phyloP scores from a whole-genome alignment of 2,329 filamentous ascomycete genomes.

The Penicillium italicum region DNA sequence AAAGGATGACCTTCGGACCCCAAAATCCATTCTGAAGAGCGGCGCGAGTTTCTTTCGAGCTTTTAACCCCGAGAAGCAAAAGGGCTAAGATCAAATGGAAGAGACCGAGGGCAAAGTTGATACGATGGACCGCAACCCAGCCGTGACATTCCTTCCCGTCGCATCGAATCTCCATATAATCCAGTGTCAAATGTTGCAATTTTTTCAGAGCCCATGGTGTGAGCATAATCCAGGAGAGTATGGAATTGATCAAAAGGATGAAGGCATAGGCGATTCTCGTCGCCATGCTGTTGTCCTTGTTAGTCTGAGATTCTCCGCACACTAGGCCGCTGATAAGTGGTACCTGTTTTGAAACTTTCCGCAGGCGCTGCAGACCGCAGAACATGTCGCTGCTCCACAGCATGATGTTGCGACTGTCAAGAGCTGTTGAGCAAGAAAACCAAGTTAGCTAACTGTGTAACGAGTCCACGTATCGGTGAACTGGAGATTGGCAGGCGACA shows the following conservation, averaged over 20 bases:
- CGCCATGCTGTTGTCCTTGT: slow-evolving; percentile 65
- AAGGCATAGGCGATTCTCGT: slow-evolving; percentile 96
- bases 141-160: slow-evolving; percentile 87
- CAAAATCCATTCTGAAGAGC: slow-evolving; percentile 96
- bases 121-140: slow-evolving; percentile 93
- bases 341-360: slow-evolving; percentile 96
- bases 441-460: slow-evolving; percentile 13
- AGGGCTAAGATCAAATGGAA: slow-evolving; percentile 87
- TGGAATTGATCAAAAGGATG: slow-evolving; percentile 92
- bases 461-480: not conserved
- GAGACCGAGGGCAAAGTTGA: slow-evolving; percentile 94
- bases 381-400: slow-evolving; percentile 94
- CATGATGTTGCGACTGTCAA: slow-evolving; percentile 80
- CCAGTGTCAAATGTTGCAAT: slow-evolving; percentile 82
- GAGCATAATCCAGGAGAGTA: slow-evolving; percentile 98
- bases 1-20: slow-evolving; percentile 91
- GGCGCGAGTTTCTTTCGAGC: slow-evolving; percentile 81
- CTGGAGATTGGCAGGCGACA: slow-evolving; percentile 3
- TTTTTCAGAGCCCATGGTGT: slow-evolving; percentile 98
- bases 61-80: slow-evolving; percentile 79
- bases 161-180: slow-evolving; percentile 95
- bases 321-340: slow-evolving; percentile 16
- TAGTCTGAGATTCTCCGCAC: slow-evolving; percentile 18
- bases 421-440: slow-evolving; percentile 50
- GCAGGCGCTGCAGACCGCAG: slow-evolving; percentile 90